Evolutionary conservation across 352 stramenopile species (phyloP).

Genomic region (Elongisporangium prolatum): DNA sequence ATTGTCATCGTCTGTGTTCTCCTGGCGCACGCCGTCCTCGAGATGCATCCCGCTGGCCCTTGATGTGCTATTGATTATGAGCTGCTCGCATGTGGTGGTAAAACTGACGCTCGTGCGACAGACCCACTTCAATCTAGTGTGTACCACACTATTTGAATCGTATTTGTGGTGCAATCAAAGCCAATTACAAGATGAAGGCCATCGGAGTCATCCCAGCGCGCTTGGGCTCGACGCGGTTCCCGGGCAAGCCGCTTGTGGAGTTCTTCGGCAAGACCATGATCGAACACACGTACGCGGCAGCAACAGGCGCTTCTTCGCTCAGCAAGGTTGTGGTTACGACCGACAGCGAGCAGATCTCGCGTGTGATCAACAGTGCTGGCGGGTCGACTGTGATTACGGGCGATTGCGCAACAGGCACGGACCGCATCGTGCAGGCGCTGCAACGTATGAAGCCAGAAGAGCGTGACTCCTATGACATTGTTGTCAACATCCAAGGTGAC

Average conservation of each 20-base stretch:
- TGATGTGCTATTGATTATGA: not conserved
- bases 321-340: constrained; percentile 77
- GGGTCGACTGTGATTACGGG: constrained; percentile 57
- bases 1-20: constrained; percentile 47
- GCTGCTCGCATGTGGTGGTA: constrained; percentile 1
- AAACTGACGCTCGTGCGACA: not conserved
- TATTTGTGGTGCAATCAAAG: too few species aligned
- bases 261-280: constrained; percentile 84
- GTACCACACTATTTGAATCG: not conserved
- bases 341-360: constrained; percentile 55
- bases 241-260: constrained; percentile 67
- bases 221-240: constrained; percentile 71
- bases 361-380: constrained; percentile 38
- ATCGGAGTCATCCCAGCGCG: constrained; percentile 77
- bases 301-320: constrained; percentile 37
- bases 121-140: not conserved
- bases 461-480: constrained; percentile 55
- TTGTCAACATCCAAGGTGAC: constrained; percentile 85
- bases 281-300: constrained; percentile 75
- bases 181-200: constrained; percentile 36
- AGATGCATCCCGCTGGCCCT: constrained; percentile 33
- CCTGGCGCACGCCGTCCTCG: constrained; percentile 45
- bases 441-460: constrained; percentile 29
- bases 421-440: constrained; percentile 69
- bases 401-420: constrained; percentile 64